Evolutionary conservation across 805 yeast genomes (phyloP).

Genomic region (Naumovozyma baii): DNA sequence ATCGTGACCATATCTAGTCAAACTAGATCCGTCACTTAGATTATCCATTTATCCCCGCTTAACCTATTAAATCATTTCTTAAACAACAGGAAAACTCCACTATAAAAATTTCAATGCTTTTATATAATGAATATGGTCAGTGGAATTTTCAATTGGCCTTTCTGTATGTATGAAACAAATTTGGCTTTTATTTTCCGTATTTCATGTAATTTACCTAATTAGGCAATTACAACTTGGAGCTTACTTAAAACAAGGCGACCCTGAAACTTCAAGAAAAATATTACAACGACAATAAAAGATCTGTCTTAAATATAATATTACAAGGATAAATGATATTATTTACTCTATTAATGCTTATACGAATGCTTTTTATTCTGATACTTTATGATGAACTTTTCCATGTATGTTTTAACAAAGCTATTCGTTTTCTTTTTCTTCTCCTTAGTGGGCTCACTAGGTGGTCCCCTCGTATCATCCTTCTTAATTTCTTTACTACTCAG

Average conservation of each 20-base stretch:
- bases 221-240: conserved; percentile 8
- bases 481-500: conserved; percentile 58
- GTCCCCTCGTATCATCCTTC: conserved; percentile 27
- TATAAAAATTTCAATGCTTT: no score
- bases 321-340: neutral
- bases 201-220: conserved; percentile 3
- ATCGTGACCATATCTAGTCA: neutral
- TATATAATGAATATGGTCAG: no score
- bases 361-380: conserved; percentile 36
- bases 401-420: conserved; percentile 49
- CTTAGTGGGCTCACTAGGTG: conserved; percentile 49
- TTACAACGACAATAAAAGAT: neutral
- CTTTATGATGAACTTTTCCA: conserved; percentile 54
- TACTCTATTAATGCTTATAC: conserved; percentile 47
- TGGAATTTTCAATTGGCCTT: no score
- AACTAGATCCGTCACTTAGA: neutral
- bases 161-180: neutral
- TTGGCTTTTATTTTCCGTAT: neutral
- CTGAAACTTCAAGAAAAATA: no score
- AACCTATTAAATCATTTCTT: no score
- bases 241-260: conserved; percentile 4
- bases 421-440: conserved; percentile 64
- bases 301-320: neutral
- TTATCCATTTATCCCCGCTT: no score
- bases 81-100: no score